A percentile compares a stretch with the other conserved stretches of the same genome.
phyloP scores from a whole-genome alignment of 1,284 basidiomycete species.

The Boletus mariae region DNA sequence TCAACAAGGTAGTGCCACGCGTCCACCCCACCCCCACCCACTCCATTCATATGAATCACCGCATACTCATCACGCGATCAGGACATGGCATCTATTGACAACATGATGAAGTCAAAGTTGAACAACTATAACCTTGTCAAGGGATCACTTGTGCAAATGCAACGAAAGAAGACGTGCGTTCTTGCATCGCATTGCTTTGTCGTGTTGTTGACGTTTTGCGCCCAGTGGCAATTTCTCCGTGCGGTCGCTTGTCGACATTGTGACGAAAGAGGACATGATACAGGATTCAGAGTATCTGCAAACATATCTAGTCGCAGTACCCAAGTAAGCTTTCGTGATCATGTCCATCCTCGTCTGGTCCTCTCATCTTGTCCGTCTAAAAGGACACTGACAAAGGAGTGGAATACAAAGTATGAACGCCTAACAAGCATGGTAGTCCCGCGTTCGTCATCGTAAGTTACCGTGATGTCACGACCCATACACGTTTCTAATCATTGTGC shows the following conservation, averaged over 20 bases:
- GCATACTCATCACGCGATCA: conserved; percentile 33
- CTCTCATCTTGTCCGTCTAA: conserved; percentile 9
- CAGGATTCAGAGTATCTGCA: conserved; percentile 91
- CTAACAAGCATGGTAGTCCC: conserved; percentile 91
- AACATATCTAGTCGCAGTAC: conserved; percentile 91
- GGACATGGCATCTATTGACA: conserved; percentile 90
- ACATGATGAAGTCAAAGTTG: conserved; percentile 85
- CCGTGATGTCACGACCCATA: conserved; percentile 10
- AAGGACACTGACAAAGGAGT: conserved; percentile 84
- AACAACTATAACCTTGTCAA: conserved; percentile 94
- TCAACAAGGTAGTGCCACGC: conserved; percentile 65
- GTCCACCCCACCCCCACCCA: conserved; percentile 11
- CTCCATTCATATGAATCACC: conserved; percentile 12
- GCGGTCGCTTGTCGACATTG: conserved; percentile 81
- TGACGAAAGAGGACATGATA: conserved; percentile 81
- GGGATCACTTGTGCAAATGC: conserved; percentile 88
- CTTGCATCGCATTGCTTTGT: conserved; percentile 7
- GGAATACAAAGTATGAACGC: conserved; percentile 88
- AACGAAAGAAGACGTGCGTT: conserved; percentile 86
- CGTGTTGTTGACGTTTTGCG: conserved; percentile 12
- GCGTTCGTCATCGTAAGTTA: conserved; percentile 79
- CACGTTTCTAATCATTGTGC: conserved; percentile 23
- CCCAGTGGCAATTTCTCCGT: conserved; percentile 90
- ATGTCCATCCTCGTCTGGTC: background rate
- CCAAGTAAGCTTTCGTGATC: conserved; percentile 59